These are phyloP conservation scores for Scleroderma bovista DNA, from an alignment of 768 basidiomycete genomes.

Conservation along the genomic window DNA sequence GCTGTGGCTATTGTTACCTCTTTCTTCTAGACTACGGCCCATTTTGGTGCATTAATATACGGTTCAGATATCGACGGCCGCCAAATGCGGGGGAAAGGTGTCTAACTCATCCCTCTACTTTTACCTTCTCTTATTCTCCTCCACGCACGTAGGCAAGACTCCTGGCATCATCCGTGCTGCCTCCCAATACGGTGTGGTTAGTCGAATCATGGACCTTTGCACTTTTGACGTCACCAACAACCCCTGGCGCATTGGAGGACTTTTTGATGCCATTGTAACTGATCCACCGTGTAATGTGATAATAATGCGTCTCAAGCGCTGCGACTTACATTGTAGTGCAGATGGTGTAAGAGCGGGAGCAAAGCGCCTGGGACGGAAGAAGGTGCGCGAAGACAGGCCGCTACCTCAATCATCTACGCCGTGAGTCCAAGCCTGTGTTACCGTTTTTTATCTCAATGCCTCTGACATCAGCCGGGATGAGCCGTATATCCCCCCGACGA, in stretches of 20 bases:
- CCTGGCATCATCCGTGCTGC: constrained; percentile 82
- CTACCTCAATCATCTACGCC: constrained; percentile 33
- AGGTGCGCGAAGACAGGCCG: constrained; percentile 26
- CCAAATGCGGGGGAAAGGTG: constrained; percentile 93
- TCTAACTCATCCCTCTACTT: constrained; percentile 3
- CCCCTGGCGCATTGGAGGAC: constrained; percentile 82
- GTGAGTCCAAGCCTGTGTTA: constrained; percentile 32
- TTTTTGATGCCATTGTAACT: constrained; percentile 93
- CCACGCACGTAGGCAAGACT: constrained; percentile 23
- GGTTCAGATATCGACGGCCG: constrained; percentile 97
- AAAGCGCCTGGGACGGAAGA: constrained; percentile 72
- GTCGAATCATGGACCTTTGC: constrained; percentile 74
- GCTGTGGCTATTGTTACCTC: not conserved
- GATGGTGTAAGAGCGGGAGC: constrained; percentile 92
- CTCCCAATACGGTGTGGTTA: constrained; percentile 71
- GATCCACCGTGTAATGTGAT: constrained; percentile 75
- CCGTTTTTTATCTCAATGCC: not conserved
- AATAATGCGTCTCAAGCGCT: not conserved
- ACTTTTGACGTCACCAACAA: constrained; percentile 92
- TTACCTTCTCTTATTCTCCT: not conserved
- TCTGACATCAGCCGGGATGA: constrained; percentile 36
- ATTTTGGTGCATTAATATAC: constrained; percentile 82
- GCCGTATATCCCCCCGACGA: constrained; percentile 84
- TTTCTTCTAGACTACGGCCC: constrained; percentile 61
- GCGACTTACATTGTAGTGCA: constrained; percentile 18